phyloP scores from a whole-genome alignment of 768 basidiomycete species.

The Trametes villosa region DNA sequence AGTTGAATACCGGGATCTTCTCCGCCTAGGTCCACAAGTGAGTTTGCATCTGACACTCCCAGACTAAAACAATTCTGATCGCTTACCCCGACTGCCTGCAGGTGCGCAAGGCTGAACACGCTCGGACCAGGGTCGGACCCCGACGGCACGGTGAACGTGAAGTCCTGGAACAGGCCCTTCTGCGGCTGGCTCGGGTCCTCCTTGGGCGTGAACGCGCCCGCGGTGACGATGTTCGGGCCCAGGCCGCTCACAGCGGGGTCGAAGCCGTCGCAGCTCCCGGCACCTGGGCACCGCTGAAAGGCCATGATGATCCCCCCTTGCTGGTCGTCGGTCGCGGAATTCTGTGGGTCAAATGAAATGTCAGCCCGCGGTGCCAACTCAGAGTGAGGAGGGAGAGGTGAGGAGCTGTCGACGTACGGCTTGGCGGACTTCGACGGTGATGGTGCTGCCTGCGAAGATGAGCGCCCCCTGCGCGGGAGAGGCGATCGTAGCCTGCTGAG shows the following conservation, averaged over 20 bases:
- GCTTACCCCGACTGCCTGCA: constrained; percentile 21
- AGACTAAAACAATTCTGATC: not conserved
- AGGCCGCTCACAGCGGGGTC: constrained; percentile 33
- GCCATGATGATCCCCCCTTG: constrained; percentile 54
- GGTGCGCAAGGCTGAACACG: constrained; percentile 10
- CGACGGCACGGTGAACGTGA: constrained; percentile 46
- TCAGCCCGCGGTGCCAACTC: not conserved
- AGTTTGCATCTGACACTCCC: not conserved
- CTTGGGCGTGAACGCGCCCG: constrained; percentile 47
- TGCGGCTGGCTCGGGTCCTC: constrained; percentile 29
- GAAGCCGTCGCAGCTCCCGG: constrained; percentile 15
- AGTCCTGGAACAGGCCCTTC: constrained; percentile 50
- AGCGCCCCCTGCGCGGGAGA: too few relatives aligned
- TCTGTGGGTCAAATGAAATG: too few relatives aligned
- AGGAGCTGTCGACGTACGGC: constrained; percentile 3
- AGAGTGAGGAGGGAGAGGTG: not conserved
- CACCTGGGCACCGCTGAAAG: constrained; percentile 43
- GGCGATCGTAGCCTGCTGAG: constrained; percentile 47
- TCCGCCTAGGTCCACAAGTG: not conserved
- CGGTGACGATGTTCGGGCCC: constrained; percentile 52
- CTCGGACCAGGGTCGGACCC: not conserved
- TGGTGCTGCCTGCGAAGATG: constrained; percentile 34
- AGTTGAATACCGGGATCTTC: not conserved
- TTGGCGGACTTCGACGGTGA: constrained; percentile 47
- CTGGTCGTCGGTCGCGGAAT: constrained; percentile 41